Evolutionary conservation across 768 basidiomycete genomes (phyloP).

Genomic region (Boletus sp.): DNA sequence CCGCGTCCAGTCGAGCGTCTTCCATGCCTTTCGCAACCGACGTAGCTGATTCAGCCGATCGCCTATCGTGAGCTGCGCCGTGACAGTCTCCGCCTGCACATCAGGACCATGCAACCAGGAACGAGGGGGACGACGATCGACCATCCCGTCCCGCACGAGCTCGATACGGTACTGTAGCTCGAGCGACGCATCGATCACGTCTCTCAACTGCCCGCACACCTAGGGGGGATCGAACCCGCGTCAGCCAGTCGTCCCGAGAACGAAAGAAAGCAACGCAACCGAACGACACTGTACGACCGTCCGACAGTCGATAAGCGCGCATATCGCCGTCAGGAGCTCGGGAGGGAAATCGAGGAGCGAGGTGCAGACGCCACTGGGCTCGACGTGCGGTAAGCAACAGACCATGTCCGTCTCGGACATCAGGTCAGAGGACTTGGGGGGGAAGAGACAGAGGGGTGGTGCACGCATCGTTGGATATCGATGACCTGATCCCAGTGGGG

Average conservation of each 20-base stretch:
- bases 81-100: background rate
- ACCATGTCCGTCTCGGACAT: no score
- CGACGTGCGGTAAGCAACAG: no score
- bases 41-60: constrained; percentile 36
- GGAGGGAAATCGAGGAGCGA: constrained; percentile 16
- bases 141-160: constrained; percentile 39
- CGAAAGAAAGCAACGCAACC: constrained; percentile 2
- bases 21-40: constrained; percentile 38
- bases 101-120: no score
- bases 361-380: no score
- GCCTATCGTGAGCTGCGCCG: background rate
- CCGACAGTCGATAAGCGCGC: constrained; percentile 5
- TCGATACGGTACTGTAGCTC: constrained; percentile 41
- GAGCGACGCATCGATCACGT: constrained; percentile 24
- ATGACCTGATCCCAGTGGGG: background rate
- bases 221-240: background rate
- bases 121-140: constrained; percentile 2
- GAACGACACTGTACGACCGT: constrained; percentile 11
- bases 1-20: constrained; percentile 27
- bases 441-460: background rate
- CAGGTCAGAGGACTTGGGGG: background rate
- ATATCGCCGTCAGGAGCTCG: constrained; percentile 14
- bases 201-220: constrained; percentile 23
- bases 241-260: background rate
- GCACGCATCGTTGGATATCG: background rate